Evolutionary conservation across 2,329 filamentous ascomycete species (phyloP), one percentile per base, ranked within the genome.

Genomic region (Fusarium pilosicola): DNA sequence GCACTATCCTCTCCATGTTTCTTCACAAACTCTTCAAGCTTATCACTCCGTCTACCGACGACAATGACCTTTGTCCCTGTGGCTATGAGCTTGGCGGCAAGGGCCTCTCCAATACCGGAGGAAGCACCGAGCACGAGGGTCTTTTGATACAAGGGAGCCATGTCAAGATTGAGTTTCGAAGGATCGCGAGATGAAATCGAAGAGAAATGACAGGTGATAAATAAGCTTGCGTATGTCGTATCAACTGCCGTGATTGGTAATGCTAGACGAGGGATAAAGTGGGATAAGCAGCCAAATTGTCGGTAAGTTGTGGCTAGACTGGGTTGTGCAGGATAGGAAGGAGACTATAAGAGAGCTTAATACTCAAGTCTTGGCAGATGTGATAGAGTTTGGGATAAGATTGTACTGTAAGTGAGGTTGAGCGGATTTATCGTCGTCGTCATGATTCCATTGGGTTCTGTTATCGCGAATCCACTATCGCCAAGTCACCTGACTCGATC

Each of bases 11-110:
- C 65, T 38, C 86, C 86, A 69, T 88, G 80, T 42, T 83, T 81
- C 6, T 78, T 72, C 1, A 86, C 84, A 60, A 90, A 86, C 1
- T 80, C 81, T 26, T 88, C 84, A 2, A 90, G 83, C 14, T 84
- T 82, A 17, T 87, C 84, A 70, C 85, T 74, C 41, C 87, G 83
- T 22, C 87, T 83, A 17, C 87, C 86, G 15, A 86, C 83, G 5
- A 81, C 83, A 34, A 86, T 84, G 17, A 89, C 85, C 54, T 83
- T 83, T 36, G 83, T 79, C 26, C 85, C 85, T 49, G 81, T 77
- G 18, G 79, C 60, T 60, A 88, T 74, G 46, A 88, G 77, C n/a
- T 81, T 84, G 58, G 84, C 80, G 15, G 79, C 79, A 24, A 80
- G 68, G 60, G 79, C 68, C 22, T 70, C 67, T 6, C 79, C 79